phyloP scores from a whole-genome alignment of 1,139 yeast species.

The Candida sp. region DNA sequence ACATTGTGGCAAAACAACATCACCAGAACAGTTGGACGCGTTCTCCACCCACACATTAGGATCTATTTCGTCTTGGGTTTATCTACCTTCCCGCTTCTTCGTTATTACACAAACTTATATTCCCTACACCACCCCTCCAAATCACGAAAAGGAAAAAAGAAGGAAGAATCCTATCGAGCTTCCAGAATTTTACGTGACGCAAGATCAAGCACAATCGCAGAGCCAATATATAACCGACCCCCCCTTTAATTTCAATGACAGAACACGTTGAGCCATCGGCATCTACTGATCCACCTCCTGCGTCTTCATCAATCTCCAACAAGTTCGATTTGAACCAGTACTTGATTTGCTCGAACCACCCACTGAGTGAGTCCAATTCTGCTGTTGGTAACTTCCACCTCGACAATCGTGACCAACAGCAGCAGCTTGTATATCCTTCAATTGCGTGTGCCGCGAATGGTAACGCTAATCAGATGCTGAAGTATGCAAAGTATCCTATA shows the following conservation, averaged over 20 bases:
- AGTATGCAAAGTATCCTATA: background rate
- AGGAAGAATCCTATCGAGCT: background rate
- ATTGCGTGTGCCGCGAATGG: background rate
- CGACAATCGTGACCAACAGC: background rate
- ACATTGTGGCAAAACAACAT: background rate
- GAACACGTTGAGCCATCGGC: background rate
- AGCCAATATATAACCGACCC: too few species aligned
- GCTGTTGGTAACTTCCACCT: background rate
- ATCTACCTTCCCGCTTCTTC: background rate
- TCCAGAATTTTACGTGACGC: background rate
- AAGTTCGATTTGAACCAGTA: conserved; percentile 79
- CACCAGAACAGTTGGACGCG: too few species aligned
- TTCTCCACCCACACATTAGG: background rate
- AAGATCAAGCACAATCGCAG: background rate
- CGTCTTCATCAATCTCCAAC: conserved; percentile 56
- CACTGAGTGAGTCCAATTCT: conserved; percentile 3
- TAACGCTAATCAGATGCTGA: background rate
- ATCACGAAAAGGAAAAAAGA: background rate
- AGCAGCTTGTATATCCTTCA: background rate
- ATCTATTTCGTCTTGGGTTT: background rate
- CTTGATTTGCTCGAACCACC: conserved; percentile 2
- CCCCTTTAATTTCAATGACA: background rate
- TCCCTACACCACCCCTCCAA: background rate
- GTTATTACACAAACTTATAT: background rate
- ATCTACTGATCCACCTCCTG: background rate